phyloP scores from a whole-genome alignment of 75 land plant genomes.

The Sequoia sempervirens region DNA sequence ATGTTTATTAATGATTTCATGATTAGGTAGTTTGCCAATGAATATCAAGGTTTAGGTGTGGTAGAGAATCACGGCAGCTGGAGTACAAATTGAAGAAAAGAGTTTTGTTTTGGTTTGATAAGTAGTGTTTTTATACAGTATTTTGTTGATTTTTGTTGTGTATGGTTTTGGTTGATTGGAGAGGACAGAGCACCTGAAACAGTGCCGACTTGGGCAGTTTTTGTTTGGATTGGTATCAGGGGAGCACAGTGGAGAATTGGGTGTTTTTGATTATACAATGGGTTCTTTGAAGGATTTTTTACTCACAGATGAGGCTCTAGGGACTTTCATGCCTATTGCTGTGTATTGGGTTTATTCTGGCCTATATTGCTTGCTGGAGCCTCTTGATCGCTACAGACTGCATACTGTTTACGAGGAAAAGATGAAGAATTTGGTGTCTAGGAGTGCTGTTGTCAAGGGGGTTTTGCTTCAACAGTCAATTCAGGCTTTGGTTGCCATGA shows the following conservation, averaged over 20 bases:
- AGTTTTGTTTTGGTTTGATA: neutral
- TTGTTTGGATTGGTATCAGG: neutral
- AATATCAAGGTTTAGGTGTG: neutral
- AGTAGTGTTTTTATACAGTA: neutral
- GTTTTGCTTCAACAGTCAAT: constrained; percentile 68
- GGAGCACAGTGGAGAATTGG: neutral
- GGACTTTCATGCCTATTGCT: constrained; percentile 65
- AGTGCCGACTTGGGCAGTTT: neutral
- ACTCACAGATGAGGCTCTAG: constrained; percentile 63
- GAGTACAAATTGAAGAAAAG: neutral
- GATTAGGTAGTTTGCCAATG: neutral
- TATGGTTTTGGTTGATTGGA: neutral
- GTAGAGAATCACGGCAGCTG: neutral
- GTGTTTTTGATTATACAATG: neutral
- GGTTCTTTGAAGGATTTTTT: constrained; percentile 16
- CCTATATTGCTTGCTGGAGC: constrained; percentile 44
- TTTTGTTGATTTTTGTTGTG: neutral
- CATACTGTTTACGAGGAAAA: constrained; percentile 66
- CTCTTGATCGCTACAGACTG: constrained; percentile 49
- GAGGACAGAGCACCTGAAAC: neutral
- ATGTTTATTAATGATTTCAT: neutral
- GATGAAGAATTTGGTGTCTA: constrained; percentile 58
- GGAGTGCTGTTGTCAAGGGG: constrained; percentile 48
- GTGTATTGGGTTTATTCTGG: constrained; percentile 91
- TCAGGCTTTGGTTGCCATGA: constrained; percentile 64